Evolutionary conservation across 257 asterid species (phyloP).

Genomic region (Fraxinus americana): DNA sequence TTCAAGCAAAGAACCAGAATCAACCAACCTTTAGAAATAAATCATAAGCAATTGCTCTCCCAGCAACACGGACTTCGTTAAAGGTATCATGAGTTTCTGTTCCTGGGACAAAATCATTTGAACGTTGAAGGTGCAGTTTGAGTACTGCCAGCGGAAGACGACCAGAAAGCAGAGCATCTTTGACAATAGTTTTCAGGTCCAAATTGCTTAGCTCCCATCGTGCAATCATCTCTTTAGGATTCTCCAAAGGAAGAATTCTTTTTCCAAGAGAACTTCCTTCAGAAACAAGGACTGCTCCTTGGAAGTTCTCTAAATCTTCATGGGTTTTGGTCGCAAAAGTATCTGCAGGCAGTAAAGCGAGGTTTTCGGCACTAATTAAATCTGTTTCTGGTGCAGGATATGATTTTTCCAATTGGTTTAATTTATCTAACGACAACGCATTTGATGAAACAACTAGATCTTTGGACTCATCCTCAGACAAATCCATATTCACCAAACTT

Average conservation of each 20-base stretch:
- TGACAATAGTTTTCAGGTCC: slow-evolving; percentile 80
- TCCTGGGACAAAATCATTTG: slow-evolving; percentile 53
- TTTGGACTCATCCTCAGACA: slow-evolving; percentile 56
- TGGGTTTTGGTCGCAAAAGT: slow-evolving; percentile 32
- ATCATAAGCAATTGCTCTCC: slow-evolving; percentile 87
- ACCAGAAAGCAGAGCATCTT: slow-evolving; percentile 87
- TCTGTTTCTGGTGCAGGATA: slow-evolving; percentile 51
- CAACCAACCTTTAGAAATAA: slow-evolving; percentile 78
- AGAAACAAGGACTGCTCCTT: slow-evolving; percentile 49
- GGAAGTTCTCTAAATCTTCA: slow-evolving; percentile 39
- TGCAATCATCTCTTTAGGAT: slow-evolving; percentile 91
- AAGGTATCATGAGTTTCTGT: slow-evolving; percentile 73
- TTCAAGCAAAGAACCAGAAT: slow-evolving; percentile 24
- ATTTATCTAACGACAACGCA: slow-evolving; percentile 39
- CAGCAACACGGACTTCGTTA: slow-evolving; percentile 81
- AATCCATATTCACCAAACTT: slow-evolving; percentile 37
- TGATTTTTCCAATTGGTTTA: slow-evolving; percentile 40
- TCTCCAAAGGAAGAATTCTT: slow-evolving; percentile 51
- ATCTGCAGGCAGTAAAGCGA: slow-evolving; percentile 69
- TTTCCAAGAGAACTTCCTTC: slow-evolving; percentile 53
- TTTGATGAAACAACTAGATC: slow-evolving; percentile 49
- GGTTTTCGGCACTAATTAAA: slow-evolving; percentile 43
- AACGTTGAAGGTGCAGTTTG: slow-evolving; percentile 81
- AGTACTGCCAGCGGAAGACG: slow-evolving; percentile 98
- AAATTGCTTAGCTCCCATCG: slow-evolving; percentile 86